Conservation (phyloP, 768 basidiomycete genomes). For the Rhodotorula taiwanensis region DNA sequence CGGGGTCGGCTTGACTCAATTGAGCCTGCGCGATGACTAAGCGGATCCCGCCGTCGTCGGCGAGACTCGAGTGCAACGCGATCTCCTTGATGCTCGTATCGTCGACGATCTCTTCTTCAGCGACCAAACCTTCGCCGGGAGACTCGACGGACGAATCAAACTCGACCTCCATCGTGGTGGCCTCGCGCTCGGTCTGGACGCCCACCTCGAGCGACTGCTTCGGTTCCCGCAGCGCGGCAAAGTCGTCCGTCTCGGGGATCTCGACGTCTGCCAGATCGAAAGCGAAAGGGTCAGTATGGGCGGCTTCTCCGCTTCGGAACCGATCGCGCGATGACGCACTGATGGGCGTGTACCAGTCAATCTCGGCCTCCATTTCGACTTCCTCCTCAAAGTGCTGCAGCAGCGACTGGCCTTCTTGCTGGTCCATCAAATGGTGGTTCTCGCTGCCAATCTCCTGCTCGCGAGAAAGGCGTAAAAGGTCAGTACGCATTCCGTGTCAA, state of each 20-base stretch:
- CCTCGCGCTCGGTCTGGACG: slow-evolving; percentile 10
- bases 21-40: slow-evolving; percentile 19
- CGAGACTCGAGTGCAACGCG: slow-evolving; percentile 2
- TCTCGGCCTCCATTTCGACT: slow-evolving; percentile 27
- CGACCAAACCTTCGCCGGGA: background rate
- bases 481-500: too few relatives aligned
- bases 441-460: slow-evolving; percentile 8
- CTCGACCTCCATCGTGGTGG: slow-evolving; percentile 12
- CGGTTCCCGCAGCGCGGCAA: background rate
- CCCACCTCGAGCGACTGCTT: slow-evolving; percentile 9
- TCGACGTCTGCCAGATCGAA: background rate
- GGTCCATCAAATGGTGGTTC: slow-evolving; percentile 13
- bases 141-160: slow-evolving; percentile 1
- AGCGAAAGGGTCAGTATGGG: too few relatives aligned
- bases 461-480: too few relatives aligned
- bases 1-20: background rate
- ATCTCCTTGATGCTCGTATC: slow-evolving; percentile 9
- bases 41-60: background rate
- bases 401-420: slow-evolving; percentile 24
- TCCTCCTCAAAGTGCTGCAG: slow-evolving; percentile 22
- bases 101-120: background rate
- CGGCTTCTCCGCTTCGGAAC: too few relatives aligned
- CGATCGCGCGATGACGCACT: slow-evolving; percentile 1
- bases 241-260: slow-evolving; percentile 15
- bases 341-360: slow-evolving; percentile 26